Base-by-base conservation (phyloP, 306 rosid species). In the Trichosanthes cucumerina region DNA sequence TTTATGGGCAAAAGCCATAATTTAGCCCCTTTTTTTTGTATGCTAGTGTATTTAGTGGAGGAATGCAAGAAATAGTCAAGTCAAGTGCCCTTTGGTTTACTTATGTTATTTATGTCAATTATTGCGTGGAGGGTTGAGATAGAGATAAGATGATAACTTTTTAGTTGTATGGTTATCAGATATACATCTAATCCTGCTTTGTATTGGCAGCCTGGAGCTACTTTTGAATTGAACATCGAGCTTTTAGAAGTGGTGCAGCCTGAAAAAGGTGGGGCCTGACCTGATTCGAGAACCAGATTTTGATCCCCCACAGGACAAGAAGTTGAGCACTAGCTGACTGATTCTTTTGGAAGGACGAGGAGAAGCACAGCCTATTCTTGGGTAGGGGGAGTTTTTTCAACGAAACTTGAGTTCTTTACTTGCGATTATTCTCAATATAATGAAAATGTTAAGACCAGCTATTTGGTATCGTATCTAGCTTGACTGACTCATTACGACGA, bases 151-250 rank as follows among this genome's bases (percentile, higher is more conserved):
- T 74, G 18, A 47, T 41, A 72, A 74, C 78, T 26, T 74, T 49
- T 16, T 9, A 31, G 62, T 16, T 31, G 46, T 57, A 10, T 59
- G 71, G 57, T 80, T 72, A 13, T 80, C 63, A 46, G 60, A 41
- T 72, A 19, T 57, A 78, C 65, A 69, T 69, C 36, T 86, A 66
- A 58, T 78, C 74, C 31, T 83, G 69, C 63, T 43, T 77, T 82
- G 80, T 53, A 83, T 81, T 84, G 86, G 88, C 97, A 92, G 98
- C 96, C 97, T 84, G 99, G 97, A 80, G 96, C 96, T 52, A 88
- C 97, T 26, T 92, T 92, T 85, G 89, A 95, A 78, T 86, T 95
- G 38, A 95, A 92, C 82, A 59, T 92, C 76, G 99, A 91, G 88
- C 97, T 95, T 83, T 84, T 91, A 82, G 82, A 90, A 88, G 83